These are phyloP conservation scores for Calocybe gangraenosa DNA, from an alignment of 768 basidiomycete species.

Conservation along the genomic window DNA sequence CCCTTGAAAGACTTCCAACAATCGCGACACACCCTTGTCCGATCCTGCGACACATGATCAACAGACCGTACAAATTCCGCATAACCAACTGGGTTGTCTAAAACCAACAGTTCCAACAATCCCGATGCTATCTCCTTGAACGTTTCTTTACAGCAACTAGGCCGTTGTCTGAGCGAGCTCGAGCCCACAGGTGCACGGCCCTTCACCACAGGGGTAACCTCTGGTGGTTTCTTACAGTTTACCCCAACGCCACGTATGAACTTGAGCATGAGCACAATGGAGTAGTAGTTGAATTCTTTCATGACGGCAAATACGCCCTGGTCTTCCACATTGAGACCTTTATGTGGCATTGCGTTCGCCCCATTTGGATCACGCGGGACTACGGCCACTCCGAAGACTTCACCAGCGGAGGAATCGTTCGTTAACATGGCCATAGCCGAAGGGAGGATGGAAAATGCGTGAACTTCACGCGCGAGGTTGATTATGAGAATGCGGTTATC, in stretches of 20 bases:
- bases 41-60: background rate
- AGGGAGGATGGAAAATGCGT: slow-evolving; percentile 14
- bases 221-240: slow-evolving; percentile 5
- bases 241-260: slow-evolving; percentile 6
- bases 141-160: slow-evolving; percentile 1
- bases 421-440: slow-evolving; percentile 18
- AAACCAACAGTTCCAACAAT: background rate
- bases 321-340: background rate
- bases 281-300: slow-evolving; percentile 9
- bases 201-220: background rate
- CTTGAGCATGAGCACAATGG: slow-evolving; percentile 7
- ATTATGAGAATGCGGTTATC: slow-evolving; percentile 12
- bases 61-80: slow-evolving; percentile 3
- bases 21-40: background rate
- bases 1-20: slow-evolving; percentile 5
- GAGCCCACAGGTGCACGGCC: slow-evolving; percentile 13
- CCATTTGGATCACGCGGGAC: slow-evolving; percentile 1
- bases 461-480: slow-evolving; percentile 17
- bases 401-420: slow-evolving; percentile 17
- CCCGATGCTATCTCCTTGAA: slow-evolving; percentile 3
- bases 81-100: slow-evolving; percentile 9
- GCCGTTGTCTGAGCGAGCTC: background rate
- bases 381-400: slow-evolving; percentile 15
- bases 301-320: slow-evolving; percentile 6
- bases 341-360: background rate